These are phyloP conservation scores for Plantago major DNA, from an alignment of 257 asterid species.

Conservation along the genomic window DNA sequence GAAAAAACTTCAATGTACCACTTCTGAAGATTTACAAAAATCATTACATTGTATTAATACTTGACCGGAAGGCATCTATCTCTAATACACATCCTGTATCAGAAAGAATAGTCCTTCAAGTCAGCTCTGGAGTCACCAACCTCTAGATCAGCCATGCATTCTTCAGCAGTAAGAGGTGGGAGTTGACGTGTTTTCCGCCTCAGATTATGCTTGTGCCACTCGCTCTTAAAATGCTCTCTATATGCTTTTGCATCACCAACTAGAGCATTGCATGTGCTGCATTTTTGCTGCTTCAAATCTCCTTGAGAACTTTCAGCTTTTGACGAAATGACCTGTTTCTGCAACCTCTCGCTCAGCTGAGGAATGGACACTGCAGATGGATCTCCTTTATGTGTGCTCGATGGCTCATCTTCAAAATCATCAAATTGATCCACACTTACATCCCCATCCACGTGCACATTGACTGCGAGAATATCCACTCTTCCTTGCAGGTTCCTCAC, in stretches of 20 bases:
- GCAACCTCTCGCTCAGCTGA: constrained; percentile 52
- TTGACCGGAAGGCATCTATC: too few species aligned
- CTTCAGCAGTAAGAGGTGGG: constrained; percentile 79
- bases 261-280: constrained; percentile 74
- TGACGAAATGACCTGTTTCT: constrained; percentile 47
- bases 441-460: constrained; percentile 71
- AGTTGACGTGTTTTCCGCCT: constrained; percentile 82
- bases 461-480: constrained; percentile 77
- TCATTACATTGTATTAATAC: too few species aligned
- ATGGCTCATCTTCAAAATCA: constrained; percentile 62
- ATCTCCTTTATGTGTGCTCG: constrained; percentile 25
- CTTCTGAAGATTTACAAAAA: too few species aligned
- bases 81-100: constrained; percentile 15
- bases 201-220: constrained; percentile 90
- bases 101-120: constrained; percentile 82
- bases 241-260: constrained; percentile 74
- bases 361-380: constrained; percentile 21
- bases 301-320: constrained; percentile 44
- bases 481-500: constrained; percentile 81
- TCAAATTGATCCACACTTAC: constrained; percentile 59
- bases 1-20: too few species aligned
- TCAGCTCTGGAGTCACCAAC: constrained; percentile 62
- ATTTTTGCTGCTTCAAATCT: constrained; percentile 60
- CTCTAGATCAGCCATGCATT: constrained; percentile 68
- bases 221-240: constrained; percentile 92